Evolutionary conservation across 2,329 filamentous ascomycete species (phyloP), one percentile per base, ranked within the genome.

Genomic region (Podosphaera xanthii): DNA sequence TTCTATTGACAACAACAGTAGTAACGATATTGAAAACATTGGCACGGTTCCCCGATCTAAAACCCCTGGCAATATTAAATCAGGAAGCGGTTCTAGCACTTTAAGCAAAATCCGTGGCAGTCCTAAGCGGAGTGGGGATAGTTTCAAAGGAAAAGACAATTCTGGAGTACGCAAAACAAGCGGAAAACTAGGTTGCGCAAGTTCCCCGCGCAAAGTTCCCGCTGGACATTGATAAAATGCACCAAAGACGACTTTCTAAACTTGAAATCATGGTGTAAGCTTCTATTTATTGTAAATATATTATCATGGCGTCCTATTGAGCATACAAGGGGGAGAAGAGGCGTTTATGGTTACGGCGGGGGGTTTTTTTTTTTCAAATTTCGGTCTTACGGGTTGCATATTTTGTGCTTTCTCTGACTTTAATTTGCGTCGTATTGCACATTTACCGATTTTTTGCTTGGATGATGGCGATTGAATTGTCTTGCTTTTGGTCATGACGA

Each of bases 21-120:
- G 80, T 30, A 79, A 84, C 61, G 84, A 88, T 64, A 77, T 79
- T 9, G 84, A 88, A 68, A 88, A 88, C 65, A 77, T 83, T 69
- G 81, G 82, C 38, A 71, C 74, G 33, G 62, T 67, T 44, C 14
- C 58, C 59, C 67, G 70, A 67, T 65, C 74, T 38, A 79, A 81
- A 61, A 76, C 77, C 49, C 84, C 85, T 65, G 71, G 72, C 5
- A 70, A 72, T 55, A 72, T 74, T 40, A 78, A 81, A 64, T 79
- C 79, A 44, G 71, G 73, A 40, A 72, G 71, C 55, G 74, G 72
- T 62, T 69, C 71, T 68, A 70, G 65, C 74, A 73, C 69, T 69
- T 75, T 73, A 70, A 72, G 73, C 61, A 87, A 86, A 72, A 78
- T 85, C 62, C 80, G 84, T 57, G 71, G 74, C 3, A 76, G 78